These are phyloP conservation scores for Aureobasidium sp. DNA, from an alignment of 2,329 filamentous ascomycete genomes.

Conservation along the genomic window DNA sequence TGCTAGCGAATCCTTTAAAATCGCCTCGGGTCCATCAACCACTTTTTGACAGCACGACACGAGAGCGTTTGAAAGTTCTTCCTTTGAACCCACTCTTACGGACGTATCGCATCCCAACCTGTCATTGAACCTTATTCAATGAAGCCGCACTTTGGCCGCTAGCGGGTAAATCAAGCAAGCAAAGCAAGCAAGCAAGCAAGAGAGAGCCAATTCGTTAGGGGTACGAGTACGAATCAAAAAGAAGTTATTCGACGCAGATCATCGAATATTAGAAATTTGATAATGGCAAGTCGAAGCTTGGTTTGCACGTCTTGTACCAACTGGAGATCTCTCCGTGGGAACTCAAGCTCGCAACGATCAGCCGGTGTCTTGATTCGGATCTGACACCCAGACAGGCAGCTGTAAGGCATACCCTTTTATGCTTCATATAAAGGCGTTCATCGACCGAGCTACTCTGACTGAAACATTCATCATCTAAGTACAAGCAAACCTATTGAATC, in stretches of 20 bases:
- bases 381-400: neutral
- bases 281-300: neutral
- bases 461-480: neutral
- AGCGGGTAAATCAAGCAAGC: neutral
- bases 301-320: neutral
- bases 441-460: neutral
- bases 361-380: neutral
- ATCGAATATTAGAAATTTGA: neutral
- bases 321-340: neutral
- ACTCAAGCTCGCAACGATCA: neutral
- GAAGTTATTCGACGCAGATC: neutral
- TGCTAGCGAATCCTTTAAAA: neutral
- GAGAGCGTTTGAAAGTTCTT: neutral
- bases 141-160: neutral
- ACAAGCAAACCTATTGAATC: neutral
- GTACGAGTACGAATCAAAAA: neutral
- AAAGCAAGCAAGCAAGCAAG: neutral
- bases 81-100: neutral
- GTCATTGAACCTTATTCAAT: neutral
- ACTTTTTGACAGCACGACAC: conserved; percentile 6
- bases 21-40: neutral
- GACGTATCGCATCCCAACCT: conserved; percentile 6
- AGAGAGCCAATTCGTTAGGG: neutral
- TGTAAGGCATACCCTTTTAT: neutral
- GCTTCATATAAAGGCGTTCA: conserved; percentile 5